Base-by-base conservation (phyloP, 345 rosid genomes). In the Citrus trifoliata region DNA sequence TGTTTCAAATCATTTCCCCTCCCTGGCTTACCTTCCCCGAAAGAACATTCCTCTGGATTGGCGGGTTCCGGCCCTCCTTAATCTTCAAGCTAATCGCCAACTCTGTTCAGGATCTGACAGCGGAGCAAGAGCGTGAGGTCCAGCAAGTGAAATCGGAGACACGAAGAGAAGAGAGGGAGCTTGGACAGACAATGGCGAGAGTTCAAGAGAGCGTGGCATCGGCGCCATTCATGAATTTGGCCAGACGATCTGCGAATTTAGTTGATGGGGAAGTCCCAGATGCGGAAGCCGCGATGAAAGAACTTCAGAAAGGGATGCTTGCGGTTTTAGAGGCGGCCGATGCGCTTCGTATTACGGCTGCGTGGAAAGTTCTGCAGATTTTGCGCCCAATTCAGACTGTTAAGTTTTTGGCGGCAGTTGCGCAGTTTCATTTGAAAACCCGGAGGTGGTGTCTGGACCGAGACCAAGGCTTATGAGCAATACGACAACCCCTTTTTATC, bases 1-100 rank as follows among this genome's bases (percentile, higher is more conserved):
- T 75, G 21, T 79, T 85, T 58, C 78, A 82, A 60, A 73, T 84
- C 82, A 40, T 81, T 38, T 64, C 88, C 19, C 87, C 87, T 0
- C 90, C 89, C 5, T 87, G 90, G 90, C 75, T 89, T 51, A 85
- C 76, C 62, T 33, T 84, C 28, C 70, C 80, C 55, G 90, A 83
- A 71, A 81, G 76, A 40, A 42, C 80, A 6, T 59, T 86, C 42
- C 81, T 82, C 19, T 86, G 92, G 85, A 30, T 86, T 28, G 85
- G 84, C 38, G 88, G 79, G 58, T 86, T 84, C 76, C 83, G 80
- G 42, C 89, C 89, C 12, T 71, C 81, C 1, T n/a, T 86, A 18
- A 53, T 85, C 33, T 84, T 86, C 70, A 81, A 74, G 35, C 25
- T 89, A n/a, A 60, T 83, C 8, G 25, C 30, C 40, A 53, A 37